phyloP scores from a whole-genome alignment of 2,329 filamentous ascomycete genomes.

The Calonectria pseudoturangicola region DNA sequence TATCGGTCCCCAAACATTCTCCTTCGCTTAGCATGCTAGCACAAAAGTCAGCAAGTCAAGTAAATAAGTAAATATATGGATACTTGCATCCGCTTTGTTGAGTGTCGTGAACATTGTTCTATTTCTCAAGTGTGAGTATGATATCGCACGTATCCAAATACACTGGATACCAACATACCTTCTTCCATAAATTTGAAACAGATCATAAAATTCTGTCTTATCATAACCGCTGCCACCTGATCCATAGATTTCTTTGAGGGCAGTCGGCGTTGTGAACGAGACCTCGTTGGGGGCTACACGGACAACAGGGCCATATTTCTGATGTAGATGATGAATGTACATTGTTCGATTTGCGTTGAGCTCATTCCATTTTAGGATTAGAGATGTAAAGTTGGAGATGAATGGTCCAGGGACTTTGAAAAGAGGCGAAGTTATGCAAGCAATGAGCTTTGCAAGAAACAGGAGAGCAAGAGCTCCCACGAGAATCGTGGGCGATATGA shows the following conservation, averaged over 20 bases:
- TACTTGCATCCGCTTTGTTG: constrained; percentile 70
- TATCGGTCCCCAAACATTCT: constrained; percentile 80
- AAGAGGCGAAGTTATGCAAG: constrained; percentile 59
- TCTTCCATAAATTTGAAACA: constrained; percentile 75
- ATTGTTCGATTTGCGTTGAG: constrained; percentile 70
- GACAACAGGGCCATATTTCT: constrained; percentile 73
- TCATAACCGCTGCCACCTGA: constrained; percentile 78
- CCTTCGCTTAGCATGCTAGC: constrained; percentile 77
- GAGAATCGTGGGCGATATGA: constrained; percentile 56
- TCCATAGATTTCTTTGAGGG: constrained; percentile 78
- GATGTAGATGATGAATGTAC: constrained; percentile 74
- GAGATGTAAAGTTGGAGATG: constrained; percentile 69
- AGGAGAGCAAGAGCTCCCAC: constrained; percentile 48
- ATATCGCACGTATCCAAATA: too few species aligned
- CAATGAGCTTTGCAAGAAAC: constrained; percentile 52
- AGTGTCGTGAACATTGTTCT: constrained; percentile 78
- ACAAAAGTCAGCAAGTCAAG: constrained; percentile 18
- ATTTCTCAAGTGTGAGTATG: constrained; percentile 30
- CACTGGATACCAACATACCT: constrained; percentile 62
- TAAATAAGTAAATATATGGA: neutral
- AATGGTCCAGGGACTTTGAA: constrained; percentile 69
- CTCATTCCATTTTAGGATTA: constrained; percentile 74
- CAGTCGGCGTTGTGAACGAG: constrained; percentile 73
- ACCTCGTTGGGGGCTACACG: constrained; percentile 76
- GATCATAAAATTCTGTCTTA: constrained; percentile 78